These are phyloP conservation scores for Aspergillus eucalypticola DNA, from an alignment of 2,329 filamentous ascomycete genomes.

Conservation along the genomic window DNA sequence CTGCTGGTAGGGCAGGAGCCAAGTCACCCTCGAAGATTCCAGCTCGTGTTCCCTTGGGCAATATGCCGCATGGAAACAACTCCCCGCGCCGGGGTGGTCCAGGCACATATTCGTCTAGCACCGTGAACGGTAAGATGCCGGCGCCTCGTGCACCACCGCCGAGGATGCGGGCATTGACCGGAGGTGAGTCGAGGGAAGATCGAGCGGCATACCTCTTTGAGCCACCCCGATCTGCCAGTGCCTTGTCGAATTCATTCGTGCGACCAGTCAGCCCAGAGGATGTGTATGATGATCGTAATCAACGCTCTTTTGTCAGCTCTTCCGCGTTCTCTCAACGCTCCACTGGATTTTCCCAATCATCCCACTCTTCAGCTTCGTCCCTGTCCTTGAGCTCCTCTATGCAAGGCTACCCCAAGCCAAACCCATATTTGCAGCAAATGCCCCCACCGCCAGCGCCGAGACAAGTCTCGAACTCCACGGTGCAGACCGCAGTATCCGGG, in stretches of 20 bases:
- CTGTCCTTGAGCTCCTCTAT: slow-evolving; percentile 36
- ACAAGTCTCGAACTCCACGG: slow-evolving; percentile 69
- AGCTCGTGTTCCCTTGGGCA: slow-evolving; percentile 47
- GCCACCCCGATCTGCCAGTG: slow-evolving; percentile 55
- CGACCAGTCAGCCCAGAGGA: slow-evolving; percentile 72
- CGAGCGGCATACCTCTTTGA: slow-evolving; percentile 35
- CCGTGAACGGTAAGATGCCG: slow-evolving; percentile 51
- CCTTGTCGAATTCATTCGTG: slow-evolving; percentile 52
- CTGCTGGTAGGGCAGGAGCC: slow-evolving; percentile 30
- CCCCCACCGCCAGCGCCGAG: slow-evolving; percentile 52
- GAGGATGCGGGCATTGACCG: slow-evolving; percentile 83
- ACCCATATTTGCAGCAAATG: slow-evolving; percentile 38
- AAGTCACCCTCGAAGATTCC: slow-evolving; percentile 53
- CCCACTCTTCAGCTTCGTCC: slow-evolving; percentile 45
- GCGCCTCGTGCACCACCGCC: slow-evolving; percentile 69
- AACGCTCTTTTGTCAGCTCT: slow-evolving; percentile 49
- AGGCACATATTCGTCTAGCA: slow-evolving; percentile 44
- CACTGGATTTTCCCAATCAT: slow-evolving; percentile 41
- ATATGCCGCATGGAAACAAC: slow-evolving; percentile 61
- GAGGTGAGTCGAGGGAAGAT: slow-evolving; percentile 50
- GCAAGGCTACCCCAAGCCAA: slow-evolving; percentile 35
- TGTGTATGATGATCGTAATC: slow-evolving; percentile 71
- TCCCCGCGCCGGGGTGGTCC: slow-evolving; percentile 66
- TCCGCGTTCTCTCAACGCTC: slow-evolving; percentile 44
- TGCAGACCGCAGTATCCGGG: slow-evolving; percentile 69